phyloP scores from a whole-genome alignment of 441 rosid genomes.

The Omphalea diandra region DNA sequence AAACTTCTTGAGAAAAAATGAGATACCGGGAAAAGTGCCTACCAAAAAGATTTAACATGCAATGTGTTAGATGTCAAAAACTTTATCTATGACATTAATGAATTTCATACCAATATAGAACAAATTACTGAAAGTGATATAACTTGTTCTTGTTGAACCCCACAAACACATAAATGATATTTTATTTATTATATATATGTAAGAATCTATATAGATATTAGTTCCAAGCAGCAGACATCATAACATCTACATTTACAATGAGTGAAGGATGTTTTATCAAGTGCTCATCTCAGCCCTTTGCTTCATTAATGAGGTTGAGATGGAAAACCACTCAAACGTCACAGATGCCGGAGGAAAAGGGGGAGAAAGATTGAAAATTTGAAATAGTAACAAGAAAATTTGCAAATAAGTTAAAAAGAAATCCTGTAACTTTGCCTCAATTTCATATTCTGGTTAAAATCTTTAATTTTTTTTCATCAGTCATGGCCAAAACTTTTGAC shows the following conservation, averaged over 20 bases:
- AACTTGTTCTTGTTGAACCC: background rate
- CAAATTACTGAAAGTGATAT: background rate
- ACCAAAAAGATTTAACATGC: constrained; percentile 20
- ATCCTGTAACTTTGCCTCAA: too few species aligned
- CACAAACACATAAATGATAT: background rate
- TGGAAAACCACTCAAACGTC: background rate
- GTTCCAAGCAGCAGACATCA: background rate
- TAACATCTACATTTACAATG: background rate
- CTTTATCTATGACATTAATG: background rate
- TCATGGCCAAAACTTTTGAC: background rate
- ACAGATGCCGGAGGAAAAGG: background rate
- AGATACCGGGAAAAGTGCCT: constrained; percentile 81
- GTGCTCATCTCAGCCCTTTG: background rate
- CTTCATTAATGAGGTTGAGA: background rate
- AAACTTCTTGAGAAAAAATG: constrained; percentile 63
- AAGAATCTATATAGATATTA: background rate
- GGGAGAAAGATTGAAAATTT: background rate
- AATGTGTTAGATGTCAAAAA: background rate
- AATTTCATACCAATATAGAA: background rate
- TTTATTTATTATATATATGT: background rate
- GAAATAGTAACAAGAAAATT: too few species aligned
- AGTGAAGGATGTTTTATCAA: background rate
- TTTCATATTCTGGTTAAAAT: too few species aligned
- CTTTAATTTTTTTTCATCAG: too few species aligned
- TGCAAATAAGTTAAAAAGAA: too few species aligned